These are phyloP conservation scores for Penicillium chermesinum DNA, from an alignment of 495 filamentous ascomycete genomes.

Conservation along the genomic window DNA sequence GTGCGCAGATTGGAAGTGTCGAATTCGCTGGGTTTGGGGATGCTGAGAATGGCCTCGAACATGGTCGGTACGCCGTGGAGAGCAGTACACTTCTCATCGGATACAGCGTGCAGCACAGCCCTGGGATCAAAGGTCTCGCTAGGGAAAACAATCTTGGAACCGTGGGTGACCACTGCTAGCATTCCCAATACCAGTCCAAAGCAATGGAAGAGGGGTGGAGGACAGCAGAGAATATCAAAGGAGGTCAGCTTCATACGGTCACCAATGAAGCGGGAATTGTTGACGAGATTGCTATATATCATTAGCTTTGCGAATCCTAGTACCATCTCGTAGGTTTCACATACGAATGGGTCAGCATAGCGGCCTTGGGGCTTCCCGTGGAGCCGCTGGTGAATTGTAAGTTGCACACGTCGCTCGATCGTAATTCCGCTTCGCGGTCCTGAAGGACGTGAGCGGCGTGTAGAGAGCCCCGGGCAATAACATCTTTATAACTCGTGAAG, in stretches of 20 bases:
- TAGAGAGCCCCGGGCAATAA: conserved; percentile 30
- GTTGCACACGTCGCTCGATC: conserved; percentile 60
- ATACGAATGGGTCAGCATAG: conserved; percentile 69
- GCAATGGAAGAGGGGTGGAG: conserved; percentile 69
- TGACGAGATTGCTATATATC: conserved; percentile 54
- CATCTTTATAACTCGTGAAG: conserved; percentile 49
- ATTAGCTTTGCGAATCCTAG: conserved; percentile 2
- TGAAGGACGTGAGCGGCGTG: conserved; percentile 36
- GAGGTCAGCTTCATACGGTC: conserved; percentile 61
- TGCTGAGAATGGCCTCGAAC: conserved; percentile 60
- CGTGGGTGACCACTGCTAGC: conserved; percentile 61
- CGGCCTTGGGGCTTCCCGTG: conserved; percentile 65
- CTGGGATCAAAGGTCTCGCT: conserved; percentile 57
- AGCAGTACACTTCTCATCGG: conserved; percentile 61
- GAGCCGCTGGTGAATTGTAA: conserved; percentile 69
- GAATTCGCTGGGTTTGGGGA: conserved; percentile 46
- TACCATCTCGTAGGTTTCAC: too few relatives aligned
- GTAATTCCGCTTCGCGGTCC: conserved; percentile 44
- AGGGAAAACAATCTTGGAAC: conserved; percentile 62
- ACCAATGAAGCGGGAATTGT: conserved; percentile 66
- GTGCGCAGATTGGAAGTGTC: conserved; percentile 50
- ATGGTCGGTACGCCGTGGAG: conserved; percentile 70
- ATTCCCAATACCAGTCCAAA: conserved; percentile 69
- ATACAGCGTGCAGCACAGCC: conserved; percentile 54
- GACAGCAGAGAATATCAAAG: conserved; percentile 61